Evolutionary conservation across 73 alveolate species (phyloP), one percentile per base, ranked within the genome.

Genomic region (Paramecium bursaria): DNA sequence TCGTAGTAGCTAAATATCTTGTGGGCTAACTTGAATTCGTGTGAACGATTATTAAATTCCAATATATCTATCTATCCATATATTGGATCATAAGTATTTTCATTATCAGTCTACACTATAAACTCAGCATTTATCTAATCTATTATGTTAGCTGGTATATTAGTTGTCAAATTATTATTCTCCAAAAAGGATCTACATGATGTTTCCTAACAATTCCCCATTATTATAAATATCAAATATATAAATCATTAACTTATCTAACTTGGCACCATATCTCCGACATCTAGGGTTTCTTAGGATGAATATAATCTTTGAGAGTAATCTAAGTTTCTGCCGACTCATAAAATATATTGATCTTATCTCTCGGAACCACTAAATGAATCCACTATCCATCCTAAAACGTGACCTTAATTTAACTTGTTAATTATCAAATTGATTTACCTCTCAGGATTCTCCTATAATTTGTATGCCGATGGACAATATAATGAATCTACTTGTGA

Each of bases 311-410:
- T 2, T 29, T 57, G 30, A 57, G 31, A 1, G 39, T 44, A 11
- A 57, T 57, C 0, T 33, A 57, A 14, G 26, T 57, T n/a, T 57
- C 49, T 17, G 47, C 39, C 17, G 76, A 11, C 39, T 57, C n/a
- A 57, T 57, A 57, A 11, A 57, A 57, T 29, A 57, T 57, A 57
- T 57, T 57, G n/a, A 57, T 26, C 17, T 57, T 57, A 57, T 57
- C 39, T 29, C 31, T 57, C 15, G 76, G 76, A 57, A 57, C 39
- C 9, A 57, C 39, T n/a, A 57, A 57, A 30, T 57, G 76, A 5
- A 57, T n/a, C 76, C 76, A 57, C 31, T 57, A 7, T 29, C 31
- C 31, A 27, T 57, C 49, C 26, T n/a, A n/a, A n/a, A n/a, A n/a
- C n/a, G 29, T 33, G 1, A 57, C 51, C 31, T 21, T 13, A 26